These are phyloP conservation scores for Globisporangium parvum DNA, from an alignment of 352 stramenopile species.

Conservation along the genomic window DNA sequence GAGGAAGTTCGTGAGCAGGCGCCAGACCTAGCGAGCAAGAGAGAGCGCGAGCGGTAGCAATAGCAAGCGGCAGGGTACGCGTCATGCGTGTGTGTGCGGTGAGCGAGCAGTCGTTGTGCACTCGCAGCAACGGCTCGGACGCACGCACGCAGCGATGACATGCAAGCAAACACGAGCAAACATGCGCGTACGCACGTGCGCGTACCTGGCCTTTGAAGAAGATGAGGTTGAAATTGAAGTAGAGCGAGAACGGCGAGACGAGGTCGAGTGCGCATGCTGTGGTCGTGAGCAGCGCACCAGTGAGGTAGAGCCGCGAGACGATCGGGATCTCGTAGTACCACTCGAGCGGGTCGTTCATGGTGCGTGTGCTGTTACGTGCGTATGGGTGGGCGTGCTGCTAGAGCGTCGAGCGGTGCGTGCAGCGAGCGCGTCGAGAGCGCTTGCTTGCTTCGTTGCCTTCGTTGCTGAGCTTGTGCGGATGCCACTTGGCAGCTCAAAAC, in stretches of 20 bases:
- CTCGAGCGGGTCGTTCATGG: constrained; percentile 85
- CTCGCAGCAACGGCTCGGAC: background rate
- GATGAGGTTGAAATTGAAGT: constrained; percentile 95
- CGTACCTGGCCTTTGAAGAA: constrained; percentile 94
- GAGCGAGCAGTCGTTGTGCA: no score
- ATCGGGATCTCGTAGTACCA: constrained; percentile 99
- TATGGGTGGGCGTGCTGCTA: background rate
- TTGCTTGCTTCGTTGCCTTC: background rate
- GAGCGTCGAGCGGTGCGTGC: background rate
- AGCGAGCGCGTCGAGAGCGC: background rate
- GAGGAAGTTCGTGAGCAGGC: constrained; percentile 97
- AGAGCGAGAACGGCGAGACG: constrained; percentile 95
- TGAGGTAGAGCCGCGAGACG: constrained; percentile 97
- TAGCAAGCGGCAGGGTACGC: background rate
- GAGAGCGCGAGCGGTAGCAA: no score
- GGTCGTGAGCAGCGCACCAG: constrained; percentile 95
- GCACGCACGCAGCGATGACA: no score
- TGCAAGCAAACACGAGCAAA: background rate
- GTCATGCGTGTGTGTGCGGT: background rate
- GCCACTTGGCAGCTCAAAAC: constrained; percentile 8
- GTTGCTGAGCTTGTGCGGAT: constrained; percentile 8
- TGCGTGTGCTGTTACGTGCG: constrained; percentile 3
- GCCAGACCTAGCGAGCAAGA: constrained; percentile 85
- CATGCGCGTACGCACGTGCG: background rate
- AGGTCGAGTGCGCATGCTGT: constrained; percentile 95